Evolutionary conservation across 2,329 filamentous ascomycete species (phyloP), one percentile per base, ranked within the genome.

Genomic region (Cryphonectria nitschkei): DNA sequence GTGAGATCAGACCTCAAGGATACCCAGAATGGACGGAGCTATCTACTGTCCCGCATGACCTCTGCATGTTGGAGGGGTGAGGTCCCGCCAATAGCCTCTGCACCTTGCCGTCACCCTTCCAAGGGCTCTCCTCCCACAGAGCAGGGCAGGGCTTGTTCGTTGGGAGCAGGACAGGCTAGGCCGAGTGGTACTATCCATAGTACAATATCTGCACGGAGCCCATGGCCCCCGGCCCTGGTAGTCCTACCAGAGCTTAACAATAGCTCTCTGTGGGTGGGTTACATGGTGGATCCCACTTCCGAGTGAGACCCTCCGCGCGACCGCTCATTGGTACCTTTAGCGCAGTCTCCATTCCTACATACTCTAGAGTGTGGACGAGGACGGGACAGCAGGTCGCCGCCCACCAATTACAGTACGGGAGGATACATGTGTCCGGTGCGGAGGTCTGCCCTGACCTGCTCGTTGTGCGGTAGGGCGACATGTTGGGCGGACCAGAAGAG

Each of bases 401-500:
- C 67, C 64, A 71, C 67, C 67, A 58, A 62, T 50, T 5, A 63
- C 52, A 54, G 19, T 58, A 63, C 66, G 60, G 46, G 8, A 61
- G 37, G 67, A 50, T 73, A 73, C 72, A 29, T 66, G 19, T 22
- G 32, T 54, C 62, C 60, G 43, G 64, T 61, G 50, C 39, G 62
- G 58, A 75, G 69, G 70, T 66, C 73, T 73, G 69, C 71, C 71
- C 63, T 66, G 70, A 41, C 56, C 29, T 72, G 64, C 68, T 67
- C 29, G 46, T 74, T 74, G 72, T 72, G 73, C 73, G 74, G 76
- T 74, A 77, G 76, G 74, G 70, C 73, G 67, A 70, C 70, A 76
- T 74, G 65, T 64, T 67, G 69, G 74, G 73, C 74, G 77, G 74
- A 29, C 75, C 75, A 78, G 77, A 81, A 81, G 79, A 79, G 79